Conservation (phyloP, 2,329 filamentous ascomycete species). For the Fusarium subglutinans region DNA sequence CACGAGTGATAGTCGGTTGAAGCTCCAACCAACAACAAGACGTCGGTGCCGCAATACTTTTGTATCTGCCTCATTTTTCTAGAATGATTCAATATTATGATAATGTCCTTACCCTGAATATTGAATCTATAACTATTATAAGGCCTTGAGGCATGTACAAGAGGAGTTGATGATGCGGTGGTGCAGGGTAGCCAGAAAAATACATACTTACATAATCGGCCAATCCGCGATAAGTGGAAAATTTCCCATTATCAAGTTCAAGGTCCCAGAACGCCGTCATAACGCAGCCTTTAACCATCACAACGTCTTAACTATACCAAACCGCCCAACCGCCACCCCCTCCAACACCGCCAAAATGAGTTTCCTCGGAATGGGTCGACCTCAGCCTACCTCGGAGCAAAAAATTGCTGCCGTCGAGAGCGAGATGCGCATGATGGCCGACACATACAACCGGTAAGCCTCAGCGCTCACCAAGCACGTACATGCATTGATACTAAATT, state of each 20-base stretch:
- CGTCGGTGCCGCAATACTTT: too few relatives aligned
- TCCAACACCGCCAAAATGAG: slow-evolving; percentile 50
- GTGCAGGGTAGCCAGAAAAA: slow-evolving; percentile 32
- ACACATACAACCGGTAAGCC: slow-evolving; percentile 94
- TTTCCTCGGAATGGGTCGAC: slow-evolving; percentile 63
- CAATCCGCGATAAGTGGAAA: slow-evolving; percentile 38
- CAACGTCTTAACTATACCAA: neutral
- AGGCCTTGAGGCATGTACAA: neutral
- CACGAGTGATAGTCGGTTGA: fast-evolving
- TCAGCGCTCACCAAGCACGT: neutral
- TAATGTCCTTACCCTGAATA: too few relatives aligned
- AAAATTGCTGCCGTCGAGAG: slow-evolving; percentile 97
- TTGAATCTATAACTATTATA: neutral
- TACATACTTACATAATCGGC: slow-evolving; percentile 37
- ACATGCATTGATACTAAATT: neutral
- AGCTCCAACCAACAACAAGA: neutral
- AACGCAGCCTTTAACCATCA: slow-evolving; percentile 15
- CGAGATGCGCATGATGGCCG: slow-evolving; percentile 96
- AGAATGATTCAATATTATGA: neutral
- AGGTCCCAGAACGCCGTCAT: slow-evolving; percentile 13
- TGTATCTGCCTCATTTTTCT: neutral
- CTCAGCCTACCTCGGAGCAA: slow-evolving; percentile 92
- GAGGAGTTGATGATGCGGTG: neutral
- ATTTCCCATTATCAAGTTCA: slow-evolving; percentile 32
- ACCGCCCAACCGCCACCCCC: neutral